These are phyloP conservation scores for Akanthomyces lecanii DNA, from an alignment of 2,329 filamentous ascomycete genomes.

Conservation along the genomic window DNA sequence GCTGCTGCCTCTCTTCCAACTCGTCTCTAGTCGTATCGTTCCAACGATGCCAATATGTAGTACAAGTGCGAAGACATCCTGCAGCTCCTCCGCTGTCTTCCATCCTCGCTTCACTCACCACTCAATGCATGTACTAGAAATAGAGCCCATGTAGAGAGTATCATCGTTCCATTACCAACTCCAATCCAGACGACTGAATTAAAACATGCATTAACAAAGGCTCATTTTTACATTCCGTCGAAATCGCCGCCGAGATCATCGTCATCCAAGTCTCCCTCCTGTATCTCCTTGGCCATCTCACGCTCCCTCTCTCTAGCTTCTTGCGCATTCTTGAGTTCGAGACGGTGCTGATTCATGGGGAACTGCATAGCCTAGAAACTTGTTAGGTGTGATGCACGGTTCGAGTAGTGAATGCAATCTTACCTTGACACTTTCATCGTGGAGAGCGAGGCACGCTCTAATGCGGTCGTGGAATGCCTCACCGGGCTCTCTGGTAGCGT, in stretches of 20 bases:
- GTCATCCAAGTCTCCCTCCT: slow-evolving; percentile 94
- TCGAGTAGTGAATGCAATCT: slow-evolving; percentile 22
- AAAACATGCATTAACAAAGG: neutral
- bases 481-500: slow-evolving; percentile 89
- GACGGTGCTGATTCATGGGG: slow-evolving; percentile 97
- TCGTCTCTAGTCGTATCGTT: slow-evolving; percentile 6
- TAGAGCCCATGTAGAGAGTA: neutral
- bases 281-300: slow-evolving; percentile 97
- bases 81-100: neutral
- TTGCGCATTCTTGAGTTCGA: slow-evolving; percentile 96
- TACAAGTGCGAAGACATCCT: slow-evolving; percentile 6
- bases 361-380: slow-evolving; percentile 82
- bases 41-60: slow-evolving; percentile 8
- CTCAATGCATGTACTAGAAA: neutral
- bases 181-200: neutral
- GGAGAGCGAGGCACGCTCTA: slow-evolving; percentile 80
- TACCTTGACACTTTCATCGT: slow-evolving; percentile 98
- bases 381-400: slow-evolving; percentile 20
- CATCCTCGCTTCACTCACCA: neutral
- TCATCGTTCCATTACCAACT: neutral
- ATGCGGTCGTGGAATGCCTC: slow-evolving; percentile 98
- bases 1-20: neutral
- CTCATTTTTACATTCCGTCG: slow-evolving; percentile 72
- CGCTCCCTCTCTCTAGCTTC: slow-evolving; percentile 95
- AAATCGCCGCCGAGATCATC: slow-evolving; percentile 95